Base-by-base conservation (phyloP, 306 rosid genomes). In the Comarum palustre region DNA sequence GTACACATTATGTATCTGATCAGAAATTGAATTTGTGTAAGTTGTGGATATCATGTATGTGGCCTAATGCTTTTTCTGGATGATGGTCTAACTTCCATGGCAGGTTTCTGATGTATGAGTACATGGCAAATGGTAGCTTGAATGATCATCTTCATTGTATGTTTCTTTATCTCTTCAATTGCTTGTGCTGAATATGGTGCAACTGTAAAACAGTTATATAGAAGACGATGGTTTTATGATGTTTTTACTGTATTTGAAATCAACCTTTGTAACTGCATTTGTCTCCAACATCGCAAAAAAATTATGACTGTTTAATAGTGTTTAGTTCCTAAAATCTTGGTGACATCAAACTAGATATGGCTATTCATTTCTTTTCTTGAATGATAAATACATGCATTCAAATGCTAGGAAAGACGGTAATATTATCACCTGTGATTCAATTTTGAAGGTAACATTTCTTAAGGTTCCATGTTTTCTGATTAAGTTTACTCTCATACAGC, bases 111-210 rank as follows among this genome's bases (percentile, higher is more conserved):
- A 69, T 95, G 83, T 95, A 91, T 25, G 99, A 95, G 85, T 83
- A 88, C 86, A 91, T 95, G 99, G 96, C 85, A 75, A 94, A 91
- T 73, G 99, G 99, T 74, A 95, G 97, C 96, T 83, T 95, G 86
- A 88, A 91, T 82, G 99, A 95, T 82, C 97, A 91, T 90, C 96
- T 95, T 82, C 97, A 95, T 80, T 75, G 99, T 95, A 91, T 87
- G 93, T 73, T 81, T 77, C 81, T 82, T 70, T 71, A 65, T 43
- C 58, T 77, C 82, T 79, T 64, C 70, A 73, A 48, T 76, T 5
- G 11, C 25, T 15, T 69, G 36, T 62, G 29, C 60, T 22, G 24
- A 36, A 41, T 36, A 24, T 71, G 43, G 43, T 27, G 54, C 39
- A 59, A 29, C 65, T 62, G 34, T 51, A 64, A 14, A 22, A 63